Evolutionary conservation across 306 rosid genomes (phyloP).

Genomic region (Cicer yamashitae): DNA sequence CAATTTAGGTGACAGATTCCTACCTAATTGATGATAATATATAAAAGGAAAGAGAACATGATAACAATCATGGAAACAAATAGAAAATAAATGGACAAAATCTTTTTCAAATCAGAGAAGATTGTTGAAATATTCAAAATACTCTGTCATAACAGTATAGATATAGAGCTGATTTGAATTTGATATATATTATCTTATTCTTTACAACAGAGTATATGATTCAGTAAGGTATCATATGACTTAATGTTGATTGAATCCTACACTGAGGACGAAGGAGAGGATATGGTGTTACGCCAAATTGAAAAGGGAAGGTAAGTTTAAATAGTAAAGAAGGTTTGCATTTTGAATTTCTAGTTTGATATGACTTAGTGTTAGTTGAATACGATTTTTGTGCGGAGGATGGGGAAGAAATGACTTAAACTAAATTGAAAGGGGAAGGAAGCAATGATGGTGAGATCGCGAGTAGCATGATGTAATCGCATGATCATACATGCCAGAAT

Average conservation of each 20-base stretch:
- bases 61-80: background rate
- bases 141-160: background rate
- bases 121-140: background rate
- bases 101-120: constrained; percentile 17
- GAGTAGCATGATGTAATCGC: too few relatives aligned
- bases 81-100: background rate
- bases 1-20: constrained; percentile 2
- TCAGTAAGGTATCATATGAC: background rate
- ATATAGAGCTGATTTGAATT: background rate
- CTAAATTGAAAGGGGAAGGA: constrained; percentile 25
- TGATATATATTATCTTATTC: background rate
- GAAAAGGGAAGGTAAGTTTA: background rate
- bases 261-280: constrained; percentile 2
- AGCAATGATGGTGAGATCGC: background rate
- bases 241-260: background rate
- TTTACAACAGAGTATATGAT: background rate
- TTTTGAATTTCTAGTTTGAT: background rate
- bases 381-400: background rate
- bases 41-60: background rate
- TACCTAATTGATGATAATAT: background rate
- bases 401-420: background rate
- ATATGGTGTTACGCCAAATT: constrained; percentile 1
- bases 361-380: constrained; percentile 10
- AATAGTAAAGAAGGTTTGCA: background rate
- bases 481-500: too few relatives aligned